Evolutionary conservation across 2,329 filamentous ascomycete species (phyloP).

Genomic region (Hymenoscyphus scutula): DNA sequence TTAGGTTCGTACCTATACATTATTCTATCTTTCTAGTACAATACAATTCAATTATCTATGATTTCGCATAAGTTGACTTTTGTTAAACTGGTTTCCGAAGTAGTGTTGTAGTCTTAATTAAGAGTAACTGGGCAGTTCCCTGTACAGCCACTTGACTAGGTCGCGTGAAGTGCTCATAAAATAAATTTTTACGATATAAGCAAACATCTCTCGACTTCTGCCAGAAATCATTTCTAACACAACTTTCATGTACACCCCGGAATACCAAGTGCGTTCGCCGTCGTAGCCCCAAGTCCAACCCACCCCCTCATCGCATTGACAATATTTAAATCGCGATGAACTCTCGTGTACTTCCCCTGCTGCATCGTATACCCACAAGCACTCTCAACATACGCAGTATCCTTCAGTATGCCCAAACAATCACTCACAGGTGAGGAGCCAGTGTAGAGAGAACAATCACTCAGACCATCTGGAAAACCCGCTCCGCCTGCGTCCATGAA

Average conservation of each 20-base stretch:
- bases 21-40: no score
- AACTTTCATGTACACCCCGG: constrained; percentile 23
- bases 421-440: constrained; percentile 22
- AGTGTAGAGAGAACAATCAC: constrained; percentile 32
- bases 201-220: no score
- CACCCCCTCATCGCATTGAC: constrained; percentile 35
- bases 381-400: constrained; percentile 29
- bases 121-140: no score
- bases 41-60: no score
- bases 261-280: constrained; percentile 29
- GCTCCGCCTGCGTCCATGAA: constrained; percentile 29
- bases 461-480: constrained; percentile 33
- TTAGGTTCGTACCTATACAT: no score
- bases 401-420: constrained; percentile 31
- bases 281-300: constrained; percentile 31
- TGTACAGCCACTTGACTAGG: no score
- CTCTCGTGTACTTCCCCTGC: constrained; percentile 31
- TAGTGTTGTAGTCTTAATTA: no score
- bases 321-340: constrained; percentile 33
- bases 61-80: no score
- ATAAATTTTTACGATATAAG: no score
- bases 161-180: no score
- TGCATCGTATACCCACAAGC: constrained; percentile 30
- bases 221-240: no score
- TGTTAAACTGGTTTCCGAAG: no score